phyloP scores from a whole-genome alignment of 2,329 filamentous ascomycete species.

The Rugonectria rugulosa region DNA sequence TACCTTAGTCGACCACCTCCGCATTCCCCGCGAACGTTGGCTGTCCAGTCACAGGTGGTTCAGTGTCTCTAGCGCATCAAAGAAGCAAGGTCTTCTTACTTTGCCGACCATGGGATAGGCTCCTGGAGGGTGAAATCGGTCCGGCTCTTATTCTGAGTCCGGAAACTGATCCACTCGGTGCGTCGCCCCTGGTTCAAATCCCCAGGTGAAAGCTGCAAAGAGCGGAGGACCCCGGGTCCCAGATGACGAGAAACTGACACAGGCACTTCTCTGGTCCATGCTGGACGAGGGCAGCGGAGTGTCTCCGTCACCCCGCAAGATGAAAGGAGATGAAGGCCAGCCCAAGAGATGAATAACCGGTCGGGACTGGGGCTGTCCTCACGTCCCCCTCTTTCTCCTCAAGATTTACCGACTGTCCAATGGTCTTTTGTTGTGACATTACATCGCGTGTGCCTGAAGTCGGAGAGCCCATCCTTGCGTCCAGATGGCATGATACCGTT shows the following conservation, averaged over 20 bases:
- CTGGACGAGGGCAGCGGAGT: slow-evolving; percentile 14
- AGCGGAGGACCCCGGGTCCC: slow-evolving; percentile 15
- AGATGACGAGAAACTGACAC: background rate
- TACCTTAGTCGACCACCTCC: background rate
- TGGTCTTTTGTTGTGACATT: background rate
- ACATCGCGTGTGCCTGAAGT: slow-evolving; percentile 1
- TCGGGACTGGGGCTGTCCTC: background rate
- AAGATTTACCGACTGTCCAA: slow-evolving; percentile 5
- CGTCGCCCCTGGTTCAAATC: slow-evolving; percentile 4
- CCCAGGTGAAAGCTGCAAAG: background rate
- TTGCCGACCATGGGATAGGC: slow-evolving; percentile 11
- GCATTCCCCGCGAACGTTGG: slow-evolving; percentile 10
- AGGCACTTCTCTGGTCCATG: slow-evolving; percentile 2
- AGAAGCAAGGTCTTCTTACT: slow-evolving; percentile 4
- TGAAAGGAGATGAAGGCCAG: background rate
- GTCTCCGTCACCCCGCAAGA: slow-evolving; percentile 10
- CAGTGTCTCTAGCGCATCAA: background rate
- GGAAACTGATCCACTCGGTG: slow-evolving; percentile 23
- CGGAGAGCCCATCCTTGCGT: slow-evolving; percentile 23
- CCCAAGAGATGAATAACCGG: background rate
- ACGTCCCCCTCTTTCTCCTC: background rate
- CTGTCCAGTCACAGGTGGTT: background rate
- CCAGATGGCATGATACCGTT: slow-evolving; percentile 31
- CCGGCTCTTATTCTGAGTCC: slow-evolving; percentile 33
- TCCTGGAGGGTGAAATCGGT: slow-evolving; percentile 22